Evolutionary conservation across 2,329 filamentous ascomycete genomes (phyloP), one percentile per base, ranked within the genome.

Genomic region (Claviceps lovelessii): DNA sequence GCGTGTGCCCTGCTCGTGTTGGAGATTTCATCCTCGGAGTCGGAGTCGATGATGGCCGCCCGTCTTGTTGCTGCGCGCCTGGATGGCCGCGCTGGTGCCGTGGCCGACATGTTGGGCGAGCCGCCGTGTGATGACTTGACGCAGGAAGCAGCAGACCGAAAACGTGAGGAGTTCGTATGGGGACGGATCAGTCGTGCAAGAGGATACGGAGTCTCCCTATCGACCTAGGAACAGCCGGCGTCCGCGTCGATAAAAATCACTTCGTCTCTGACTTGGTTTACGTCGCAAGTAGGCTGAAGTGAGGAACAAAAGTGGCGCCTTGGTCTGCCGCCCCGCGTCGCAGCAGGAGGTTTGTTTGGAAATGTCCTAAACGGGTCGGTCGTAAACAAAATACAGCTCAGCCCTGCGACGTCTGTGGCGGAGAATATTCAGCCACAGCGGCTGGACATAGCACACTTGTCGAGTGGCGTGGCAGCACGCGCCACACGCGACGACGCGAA

Each of bases 41-140:
- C 88, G 9, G 84, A 89, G 60, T 94, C 89, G 57, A 90, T 73
- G 50, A 94, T 77, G 52, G 85, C 80, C 62, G 83, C 86, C 62
- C 85, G 83, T 65, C 88, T 80, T 53, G 85, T 69, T 42, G 76
- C 74, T 56, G 72, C 68, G 65, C 70, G 70, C 63, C 71, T 63
- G 54, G 69, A 64, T 51, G 69, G 65, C 55, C 71, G 70, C 53
- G 72, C 66, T 49, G 67, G 63, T 44, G 64, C 61, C 33, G 63
- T 53, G 31, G 63, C 61, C 54, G 67, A 67, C 66, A 70, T 37
- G 35, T 10, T 49, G 48, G 31, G 42, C 28, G 47, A 42, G 49
- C 46, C 41, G 37, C n/a, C n/a, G 23, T 41, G 31, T 33, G 19
- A 23, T 15, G 19, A 9, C 17, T 31, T 17, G 15, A 50, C 13